Conservation (phyloP, 2,329 filamentous ascomycete species). For the Neofusicoccum umdonicola region DNA sequence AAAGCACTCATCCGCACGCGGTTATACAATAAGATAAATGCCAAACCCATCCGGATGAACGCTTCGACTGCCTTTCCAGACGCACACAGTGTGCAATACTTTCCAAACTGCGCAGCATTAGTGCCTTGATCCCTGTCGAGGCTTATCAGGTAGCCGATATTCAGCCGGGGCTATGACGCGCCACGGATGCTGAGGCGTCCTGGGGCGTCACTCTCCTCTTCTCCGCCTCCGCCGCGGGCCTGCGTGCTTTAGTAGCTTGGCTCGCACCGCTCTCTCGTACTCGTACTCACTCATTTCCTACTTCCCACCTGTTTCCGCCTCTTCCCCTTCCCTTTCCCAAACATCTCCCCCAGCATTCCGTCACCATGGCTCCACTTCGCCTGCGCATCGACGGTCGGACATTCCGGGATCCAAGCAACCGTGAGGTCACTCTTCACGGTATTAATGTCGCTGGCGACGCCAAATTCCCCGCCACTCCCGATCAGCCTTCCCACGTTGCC, state of each 20-base stretch:
- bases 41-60: no score
- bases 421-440: constrained; percentile 84
- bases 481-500: constrained; percentile 74
- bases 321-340: neutral
- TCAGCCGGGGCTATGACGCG: neutral
- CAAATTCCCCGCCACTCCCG: constrained; percentile 80
- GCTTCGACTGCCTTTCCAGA: no score
- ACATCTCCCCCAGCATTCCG: neutral
- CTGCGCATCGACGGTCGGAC: constrained; percentile 80
- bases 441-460: constrained; percentile 92
- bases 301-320: constrained; percentile 1
- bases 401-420: constrained; percentile 77
- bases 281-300: constrained; percentile 8
- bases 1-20: no score
- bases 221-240: constrained; percentile 12
- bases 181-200: neutral
- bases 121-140: no score
- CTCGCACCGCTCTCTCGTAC: constrained; percentile 9
- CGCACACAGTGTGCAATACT: no score
- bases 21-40: no score
- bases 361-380: constrained; percentile 68
- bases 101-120: no score
- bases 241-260: neutral
- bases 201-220: constrained; percentile 4
- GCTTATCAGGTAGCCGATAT: neutral